Evolutionary conservation across 108 stramenopile genomes (phyloP).

Genomic region (Discostella stelligeroides): DNA sequence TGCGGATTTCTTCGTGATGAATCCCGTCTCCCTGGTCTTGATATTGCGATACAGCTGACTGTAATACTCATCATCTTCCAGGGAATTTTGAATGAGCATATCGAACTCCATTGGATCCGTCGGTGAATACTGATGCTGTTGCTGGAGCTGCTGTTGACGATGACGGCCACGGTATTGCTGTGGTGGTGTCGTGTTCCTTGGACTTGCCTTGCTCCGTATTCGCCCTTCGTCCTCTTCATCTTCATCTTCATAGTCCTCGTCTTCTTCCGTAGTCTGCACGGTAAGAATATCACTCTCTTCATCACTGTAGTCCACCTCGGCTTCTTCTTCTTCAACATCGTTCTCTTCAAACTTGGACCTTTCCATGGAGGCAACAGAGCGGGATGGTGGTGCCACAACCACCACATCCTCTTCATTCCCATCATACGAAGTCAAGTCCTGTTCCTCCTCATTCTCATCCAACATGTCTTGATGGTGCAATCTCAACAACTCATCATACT

Average conservation of each 20-base stretch:
- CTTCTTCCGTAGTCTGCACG: background rate
- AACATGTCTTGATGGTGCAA: background rate
- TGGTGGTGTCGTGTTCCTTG: background rate
- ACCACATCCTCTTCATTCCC: background rate
- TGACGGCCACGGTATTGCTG: background rate
- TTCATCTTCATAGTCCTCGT: background rate
- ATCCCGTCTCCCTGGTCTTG: too few species aligned
- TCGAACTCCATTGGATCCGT: constrained; percentile 14
- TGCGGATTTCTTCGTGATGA: too few species aligned
- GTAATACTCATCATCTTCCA: constrained; percentile 5
- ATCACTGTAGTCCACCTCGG: background rate
- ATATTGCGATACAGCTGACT: background rate
- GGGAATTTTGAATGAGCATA: background rate
- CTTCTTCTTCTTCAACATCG: too few species aligned
- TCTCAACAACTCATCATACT: constrained; percentile 9
- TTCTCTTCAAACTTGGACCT: background rate
- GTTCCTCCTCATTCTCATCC: background rate
- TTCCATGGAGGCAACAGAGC: too few species aligned
- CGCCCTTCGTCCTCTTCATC: background rate
- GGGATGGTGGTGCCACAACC: too few species aligned
- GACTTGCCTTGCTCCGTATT: background rate
- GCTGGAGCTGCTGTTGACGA: background rate
- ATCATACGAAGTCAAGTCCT: background rate
- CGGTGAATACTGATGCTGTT: constrained; percentile 2
- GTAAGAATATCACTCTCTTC: too few species aligned